phyloP scores from a whole-genome alignment of 2,329 filamentous ascomycete genomes.

The Sphaerulina populicola region DNA sequence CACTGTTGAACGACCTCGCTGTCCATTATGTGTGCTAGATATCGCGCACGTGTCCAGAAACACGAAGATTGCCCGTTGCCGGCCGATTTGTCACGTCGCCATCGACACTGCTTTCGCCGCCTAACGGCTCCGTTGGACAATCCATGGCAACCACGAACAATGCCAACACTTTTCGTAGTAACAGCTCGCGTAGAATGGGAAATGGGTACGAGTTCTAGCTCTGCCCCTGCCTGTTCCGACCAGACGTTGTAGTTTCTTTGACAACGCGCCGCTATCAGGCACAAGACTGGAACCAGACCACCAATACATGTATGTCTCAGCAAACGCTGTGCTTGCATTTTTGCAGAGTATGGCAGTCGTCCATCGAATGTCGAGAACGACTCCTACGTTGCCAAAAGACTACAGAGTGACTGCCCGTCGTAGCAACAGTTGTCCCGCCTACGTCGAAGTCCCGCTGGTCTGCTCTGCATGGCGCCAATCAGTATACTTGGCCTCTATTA shows the following conservation, averaged over 20 bases:
- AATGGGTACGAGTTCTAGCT: too few relatives aligned
- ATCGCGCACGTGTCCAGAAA: neutral
- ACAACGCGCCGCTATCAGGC: neutral
- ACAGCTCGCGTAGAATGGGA: too few relatives aligned
- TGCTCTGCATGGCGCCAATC: neutral
- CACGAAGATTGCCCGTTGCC: neutral
- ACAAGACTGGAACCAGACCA: too few relatives aligned
- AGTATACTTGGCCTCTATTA: neutral
- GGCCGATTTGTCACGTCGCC: conserved; percentile 1
- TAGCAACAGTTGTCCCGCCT: conserved; percentile 14
- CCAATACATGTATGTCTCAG: too few relatives aligned
- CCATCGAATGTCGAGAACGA: neutral
- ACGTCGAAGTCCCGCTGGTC: conserved; percentile 1
- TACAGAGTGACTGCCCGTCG: neutral
- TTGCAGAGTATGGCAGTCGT: too few relatives aligned
- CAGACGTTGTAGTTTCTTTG: conserved; percentile 2
- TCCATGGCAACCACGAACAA: neutral
- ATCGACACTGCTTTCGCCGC: neutral
- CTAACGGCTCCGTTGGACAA: neutral
- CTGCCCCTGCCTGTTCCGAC: neutral
- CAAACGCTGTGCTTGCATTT: too few relatives aligned
- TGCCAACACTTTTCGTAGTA: neutral
- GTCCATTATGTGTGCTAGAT: too few relatives aligned
- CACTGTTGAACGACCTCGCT: too few relatives aligned
- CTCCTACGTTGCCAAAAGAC: neutral